Percentiles rank a stretch among this genome's conserved stretches.
These are phyloP conservation scores for Kodamaea anthophila DNA, from an alignment of 1,139 yeast genomes.

Conservation along the genomic window DNA sequence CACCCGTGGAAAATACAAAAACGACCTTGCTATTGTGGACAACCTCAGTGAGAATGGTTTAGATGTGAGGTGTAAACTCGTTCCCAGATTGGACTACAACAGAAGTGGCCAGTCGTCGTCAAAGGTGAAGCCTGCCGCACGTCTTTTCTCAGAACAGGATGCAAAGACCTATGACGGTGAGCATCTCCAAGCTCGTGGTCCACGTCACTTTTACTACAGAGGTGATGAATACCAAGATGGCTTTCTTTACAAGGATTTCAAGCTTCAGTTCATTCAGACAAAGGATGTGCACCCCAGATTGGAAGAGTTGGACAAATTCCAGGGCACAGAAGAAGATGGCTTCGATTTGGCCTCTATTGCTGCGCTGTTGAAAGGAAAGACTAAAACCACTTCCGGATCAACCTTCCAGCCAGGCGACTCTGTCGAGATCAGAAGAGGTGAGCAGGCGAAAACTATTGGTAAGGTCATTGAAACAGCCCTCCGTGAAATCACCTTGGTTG, in stretches of 20 bases:
- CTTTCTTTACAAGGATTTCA: constrained; percentile 78
- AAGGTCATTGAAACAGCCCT: constrained; percentile 62
- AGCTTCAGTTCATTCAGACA: constrained; percentile 73
- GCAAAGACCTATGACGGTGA: constrained; percentile 49
- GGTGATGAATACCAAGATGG: constrained; percentile 92
- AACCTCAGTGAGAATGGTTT: constrained; percentile 91
- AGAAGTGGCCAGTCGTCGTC: constrained; percentile 53
- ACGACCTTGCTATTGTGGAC: constrained; percentile 89
- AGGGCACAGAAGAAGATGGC: constrained; percentile 63
- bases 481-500: constrained; percentile 57
- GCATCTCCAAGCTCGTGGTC: constrained; percentile 66
- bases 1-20: constrained; percentile 85
- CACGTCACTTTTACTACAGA: constrained; percentile 65
- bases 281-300: constrained; percentile 82
- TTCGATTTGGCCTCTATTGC: constrained; percentile 83
- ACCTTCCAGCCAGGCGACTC: constrained; percentile 90
- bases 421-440: constrained; percentile 89
- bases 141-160: constrained; percentile 74
- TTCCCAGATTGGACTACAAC: constrained; percentile 91
- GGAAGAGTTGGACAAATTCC: constrained; percentile 83
- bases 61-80: constrained; percentile 85
- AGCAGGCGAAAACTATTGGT: constrained; percentile 87
- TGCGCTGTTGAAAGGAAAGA: constrained; percentile 65
- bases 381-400: constrained; percentile 25
- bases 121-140: constrained; percentile 76